These are phyloP conservation scores for Volvariella surrecta DNA, from an alignment of 1,284 basidiomycete genomes.

Conservation along the genomic window DNA sequence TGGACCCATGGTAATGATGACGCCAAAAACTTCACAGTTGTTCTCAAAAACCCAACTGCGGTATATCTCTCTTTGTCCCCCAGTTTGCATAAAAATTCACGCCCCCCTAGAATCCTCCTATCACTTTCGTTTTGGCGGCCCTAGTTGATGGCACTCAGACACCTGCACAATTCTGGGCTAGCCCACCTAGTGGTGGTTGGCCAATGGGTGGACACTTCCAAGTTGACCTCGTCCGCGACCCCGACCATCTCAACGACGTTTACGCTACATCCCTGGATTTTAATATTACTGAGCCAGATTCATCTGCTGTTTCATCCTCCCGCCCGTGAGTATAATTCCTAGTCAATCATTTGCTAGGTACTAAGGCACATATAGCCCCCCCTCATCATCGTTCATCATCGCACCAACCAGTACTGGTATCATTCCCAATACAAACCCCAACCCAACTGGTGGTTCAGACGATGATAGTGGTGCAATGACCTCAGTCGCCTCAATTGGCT, in stretches of 20 bases:
- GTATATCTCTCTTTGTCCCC: constrained; percentile 9
- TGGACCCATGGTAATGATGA: constrained; percentile 64
- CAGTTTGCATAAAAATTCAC: constrained; percentile 6
- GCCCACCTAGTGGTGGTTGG: constrained; percentile 52
- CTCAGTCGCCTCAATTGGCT: no score
- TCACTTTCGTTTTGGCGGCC: constrained; percentile 37
- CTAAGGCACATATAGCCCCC: no score
- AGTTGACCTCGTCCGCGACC: constrained; percentile 58
- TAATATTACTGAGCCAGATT: constrained; percentile 34
- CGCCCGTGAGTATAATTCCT: no score
- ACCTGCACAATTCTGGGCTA: constrained; percentile 24
- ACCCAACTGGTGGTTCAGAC: no score
- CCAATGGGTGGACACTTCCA: constrained; percentile 46
- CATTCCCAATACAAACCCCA: no score
- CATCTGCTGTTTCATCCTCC: no score
- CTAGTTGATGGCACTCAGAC: constrained; percentile 33
- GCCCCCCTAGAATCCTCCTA: constrained; percentile 16
- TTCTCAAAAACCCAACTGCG: constrained; percentile 55
- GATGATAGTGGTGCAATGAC: no score
- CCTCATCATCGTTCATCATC: no score
- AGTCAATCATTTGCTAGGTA: no score
- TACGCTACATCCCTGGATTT: constrained; percentile 60
- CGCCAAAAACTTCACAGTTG: constrained; percentile 53
- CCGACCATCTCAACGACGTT: constrained; percentile 36
- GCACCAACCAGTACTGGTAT: no score